A percentile compares a stretch with the other conserved stretches of the same genome.
phyloP scores from a whole-genome alignment of 805 yeast genomes.

The Candida sakaeoensis region DNA sequence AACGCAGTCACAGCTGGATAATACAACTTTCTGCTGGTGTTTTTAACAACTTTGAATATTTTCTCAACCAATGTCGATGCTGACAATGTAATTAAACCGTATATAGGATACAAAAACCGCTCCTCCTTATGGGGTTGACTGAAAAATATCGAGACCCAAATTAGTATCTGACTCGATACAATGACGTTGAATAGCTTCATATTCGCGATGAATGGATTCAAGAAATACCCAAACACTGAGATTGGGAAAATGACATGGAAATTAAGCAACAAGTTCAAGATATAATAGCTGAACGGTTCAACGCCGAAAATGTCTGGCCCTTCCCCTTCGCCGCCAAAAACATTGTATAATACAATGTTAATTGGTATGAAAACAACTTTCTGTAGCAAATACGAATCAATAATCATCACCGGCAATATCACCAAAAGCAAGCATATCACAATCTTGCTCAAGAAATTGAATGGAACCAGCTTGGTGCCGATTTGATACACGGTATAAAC shows the following conservation, averaged over 20 bases:
- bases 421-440: conserved; percentile 13
- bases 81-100: conserved; percentile 61
- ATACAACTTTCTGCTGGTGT: neutral
- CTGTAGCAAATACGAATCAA: conserved; percentile 64
- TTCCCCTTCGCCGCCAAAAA: conserved; percentile 57
- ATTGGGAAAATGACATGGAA: conserved; percentile 56
- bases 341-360: conserved; percentile 82
- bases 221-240: conserved; percentile 36
- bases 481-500: conserved; percentile 22
- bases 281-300: conserved; percentile 74
- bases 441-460: neutral
- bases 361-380: conserved; percentile 66
- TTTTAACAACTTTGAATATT: conserved; percentile 10
- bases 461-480: neutral
- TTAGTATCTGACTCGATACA: conserved; percentile 44
- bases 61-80: conserved; percentile 49
- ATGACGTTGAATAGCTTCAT: conserved; percentile 13
- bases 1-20: conserved; percentile 1
- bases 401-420: conserved; percentile 24
- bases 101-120: conserved; percentile 82
- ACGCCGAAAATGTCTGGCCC: conserved; percentile 92
- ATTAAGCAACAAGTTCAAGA: conserved; percentile 65
- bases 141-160: conserved; percentile 69
- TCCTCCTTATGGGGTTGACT: conserved; percentile 91
- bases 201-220: conserved; percentile 16